These are phyloP conservation scores for Effrenium voratum DNA, from an alignment of 73 alveolate species.

Conservation along the genomic window DNA sequence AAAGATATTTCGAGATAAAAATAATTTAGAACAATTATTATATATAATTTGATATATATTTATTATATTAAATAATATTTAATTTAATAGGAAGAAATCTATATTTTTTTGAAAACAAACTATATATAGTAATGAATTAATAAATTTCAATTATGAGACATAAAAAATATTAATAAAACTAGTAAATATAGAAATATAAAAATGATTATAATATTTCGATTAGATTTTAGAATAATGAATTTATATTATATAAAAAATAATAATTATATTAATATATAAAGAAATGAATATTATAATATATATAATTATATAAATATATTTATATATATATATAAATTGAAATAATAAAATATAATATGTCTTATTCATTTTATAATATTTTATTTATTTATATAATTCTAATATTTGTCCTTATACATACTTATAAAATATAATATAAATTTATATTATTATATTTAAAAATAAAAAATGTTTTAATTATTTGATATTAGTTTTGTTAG, in stretches of 20 bases:
- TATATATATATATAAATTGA: no score
- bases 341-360: no score
- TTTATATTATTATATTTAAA: no score
- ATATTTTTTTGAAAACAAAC: background rate
- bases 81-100: background rate
- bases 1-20: background rate
- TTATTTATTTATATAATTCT: no score
- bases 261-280: no score
- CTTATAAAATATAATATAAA: background rate
- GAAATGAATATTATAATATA: background rate
- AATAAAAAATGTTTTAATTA: background rate
- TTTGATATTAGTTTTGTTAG: background rate
- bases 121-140: background rate
- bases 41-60: background rate
- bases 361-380: background rate
- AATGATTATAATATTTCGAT: background rate
- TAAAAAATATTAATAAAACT: background rate
- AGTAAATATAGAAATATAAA: background rate
- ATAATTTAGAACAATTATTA: background rate
- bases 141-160: background rate
- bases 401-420: background rate
- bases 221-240: background rate
- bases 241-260: background rate
- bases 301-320: no score
- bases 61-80: no score